Conservation (phyloP, 2,329 filamentous ascomycete species). For the Exutisphaerella laricina region DNA sequence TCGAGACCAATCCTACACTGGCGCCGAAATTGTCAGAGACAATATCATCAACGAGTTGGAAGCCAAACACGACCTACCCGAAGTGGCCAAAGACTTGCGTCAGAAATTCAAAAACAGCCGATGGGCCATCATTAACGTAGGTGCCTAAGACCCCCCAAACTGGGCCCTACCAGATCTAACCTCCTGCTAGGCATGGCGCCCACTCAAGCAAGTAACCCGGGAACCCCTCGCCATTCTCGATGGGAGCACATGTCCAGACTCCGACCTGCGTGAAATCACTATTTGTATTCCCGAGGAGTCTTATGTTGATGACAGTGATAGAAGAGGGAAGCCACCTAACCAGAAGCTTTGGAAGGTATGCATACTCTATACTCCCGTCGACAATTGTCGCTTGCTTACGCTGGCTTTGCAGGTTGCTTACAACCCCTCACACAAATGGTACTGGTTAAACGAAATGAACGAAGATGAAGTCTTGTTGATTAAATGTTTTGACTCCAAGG, state of each 20-base stretch:
- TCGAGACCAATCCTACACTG: conserved; percentile 11
- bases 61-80: too few relatives aligned
- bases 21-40: conserved; percentile 2
- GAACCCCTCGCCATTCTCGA: conserved; percentile 16
- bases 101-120: conserved; percentile 3
- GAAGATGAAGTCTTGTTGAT: neutral
- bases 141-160: too few relatives aligned
- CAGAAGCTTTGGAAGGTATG: too few relatives aligned
- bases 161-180: too few relatives aligned
- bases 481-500: conserved; percentile 7
- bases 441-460: neutral
- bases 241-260: conserved; percentile 7
- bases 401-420: conserved; percentile 8
- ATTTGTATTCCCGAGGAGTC: too few relatives aligned
- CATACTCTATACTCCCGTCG: neutral
- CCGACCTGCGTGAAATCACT: conserved; percentile 5
- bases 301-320: too few relatives aligned
- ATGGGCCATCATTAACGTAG: conserved; percentile 18
- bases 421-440: conserved; percentile 9
- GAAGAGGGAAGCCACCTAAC: too few relatives aligned
- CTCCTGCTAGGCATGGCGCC: too few relatives aligned
- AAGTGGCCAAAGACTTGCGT: neutral
- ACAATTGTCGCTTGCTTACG: neutral
- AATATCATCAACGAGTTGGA: too few relatives aligned
- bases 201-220: conserved; percentile 12